Conservation (phyloP, 1,284 basidiomycete species). For the Mycosarcoma mackinlayi region DNA sequence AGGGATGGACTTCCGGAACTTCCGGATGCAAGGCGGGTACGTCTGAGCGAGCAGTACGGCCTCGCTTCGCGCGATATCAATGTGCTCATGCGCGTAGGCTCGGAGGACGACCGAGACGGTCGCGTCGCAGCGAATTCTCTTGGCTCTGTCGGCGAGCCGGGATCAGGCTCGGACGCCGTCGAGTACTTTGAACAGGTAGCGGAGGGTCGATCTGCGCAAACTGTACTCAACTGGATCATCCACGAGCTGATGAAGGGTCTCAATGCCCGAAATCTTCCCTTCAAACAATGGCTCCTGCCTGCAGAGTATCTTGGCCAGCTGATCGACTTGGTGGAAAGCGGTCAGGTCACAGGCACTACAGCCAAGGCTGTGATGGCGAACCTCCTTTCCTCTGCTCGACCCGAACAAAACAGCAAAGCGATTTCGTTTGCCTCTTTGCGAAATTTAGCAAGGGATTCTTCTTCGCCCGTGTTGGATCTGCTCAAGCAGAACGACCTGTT, state of each 20-base stretch:
- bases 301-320: conserved; percentile 78
- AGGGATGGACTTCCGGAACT: conserved; percentile 79
- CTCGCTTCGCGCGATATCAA: conserved; percentile 73
- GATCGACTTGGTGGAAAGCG: conserved; percentile 78
- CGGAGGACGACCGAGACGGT: conserved; percentile 57
- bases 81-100: conserved; percentile 60
- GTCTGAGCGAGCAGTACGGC: conserved; percentile 74
- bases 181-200: conserved; percentile 61
- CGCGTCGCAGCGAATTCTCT: background rate
- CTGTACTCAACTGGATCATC: conserved; percentile 81
- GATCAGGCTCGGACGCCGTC: conserved; percentile 44
- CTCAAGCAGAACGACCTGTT: conserved; percentile 32
- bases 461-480: conserved; percentile 34
- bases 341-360: conserved; percentile 74
- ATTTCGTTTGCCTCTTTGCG: conserved; percentile 15
- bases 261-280: conserved; percentile 48
- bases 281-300: conserved; percentile 43
- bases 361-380: conserved; percentile 63
- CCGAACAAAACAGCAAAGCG: background rate
- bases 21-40: conserved; percentile 76
- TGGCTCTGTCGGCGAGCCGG: background rate
- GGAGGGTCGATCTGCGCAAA: conserved; percentile 51
- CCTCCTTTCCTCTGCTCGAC: conserved; percentile 34
- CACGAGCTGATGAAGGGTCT: conserved; percentile 60
- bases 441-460: conserved; percentile 2